Conservation (phyloP, 768 basidiomycete genomes). For the Xerocomus brunneocitrinus region DNA sequence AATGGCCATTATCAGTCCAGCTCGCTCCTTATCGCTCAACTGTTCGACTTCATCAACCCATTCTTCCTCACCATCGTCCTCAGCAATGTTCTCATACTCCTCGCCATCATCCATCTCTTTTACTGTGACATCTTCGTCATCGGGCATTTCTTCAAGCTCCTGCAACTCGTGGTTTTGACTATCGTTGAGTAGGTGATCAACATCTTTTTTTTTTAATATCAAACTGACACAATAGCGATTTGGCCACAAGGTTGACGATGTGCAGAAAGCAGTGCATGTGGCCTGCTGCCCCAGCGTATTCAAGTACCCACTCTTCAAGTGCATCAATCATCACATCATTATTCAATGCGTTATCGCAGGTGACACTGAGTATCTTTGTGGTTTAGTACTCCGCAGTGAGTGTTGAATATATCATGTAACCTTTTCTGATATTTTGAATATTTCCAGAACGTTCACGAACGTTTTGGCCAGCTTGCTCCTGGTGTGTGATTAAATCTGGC, state of each 20-base stretch:
- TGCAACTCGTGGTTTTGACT: not conserved
- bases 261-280: slow-evolving; percentile 22
- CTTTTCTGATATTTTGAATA: slow-evolving; percentile 29
- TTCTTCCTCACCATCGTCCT: not conserved
- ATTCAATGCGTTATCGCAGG: slow-evolving; percentile 23
- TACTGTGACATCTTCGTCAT: not conserved
- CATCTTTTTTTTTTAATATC: slow-evolving; percentile 21
- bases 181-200: too few species aligned
- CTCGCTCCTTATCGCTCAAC: slow-evolving; percentile 5
- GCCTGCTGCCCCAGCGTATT: slow-evolving; percentile 22
- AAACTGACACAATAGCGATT: slow-evolving; percentile 31
- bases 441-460: slow-evolving; percentile 20
- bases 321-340: slow-evolving; percentile 23
- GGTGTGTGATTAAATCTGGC: not conserved
- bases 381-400: not conserved
- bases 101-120: not conserved
- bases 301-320: slow-evolving; percentile 10
- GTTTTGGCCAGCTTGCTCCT: slow-evolving; percentile 17
- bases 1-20: slow-evolving; percentile 2
- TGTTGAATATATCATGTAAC: slow-evolving; percentile 1
- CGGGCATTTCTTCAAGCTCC: not conserved
- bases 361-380: slow-evolving; percentile 17
- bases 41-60: slow-evolving; percentile 17
- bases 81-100: not conserved
- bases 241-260: slow-evolving; percentile 30